Evolutionary conservation across 768 basidiomycete genomes (phyloP), one percentile per base, ranked within the genome.

Genomic region (Macrolepiota dolichaula): DNA sequence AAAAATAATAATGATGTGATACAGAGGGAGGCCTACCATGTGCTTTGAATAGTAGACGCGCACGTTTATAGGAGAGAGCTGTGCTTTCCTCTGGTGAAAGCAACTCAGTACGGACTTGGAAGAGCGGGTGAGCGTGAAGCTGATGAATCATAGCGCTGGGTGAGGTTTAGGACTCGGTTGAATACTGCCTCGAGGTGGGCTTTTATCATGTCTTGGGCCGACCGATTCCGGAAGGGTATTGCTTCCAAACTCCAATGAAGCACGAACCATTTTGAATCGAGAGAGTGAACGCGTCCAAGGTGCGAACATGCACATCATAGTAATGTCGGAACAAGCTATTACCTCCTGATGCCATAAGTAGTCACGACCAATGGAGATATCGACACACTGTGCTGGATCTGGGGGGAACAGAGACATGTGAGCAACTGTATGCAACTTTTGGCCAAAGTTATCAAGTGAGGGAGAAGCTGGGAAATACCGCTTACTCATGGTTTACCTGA

Each of bases 11-110:
- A 4, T 19, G 51, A 62, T 57, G 50, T 11, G 44, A 50, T 19
- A 42, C 61, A 35, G 55, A 4, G 24, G 27, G 12, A n/a, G 15
- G 19, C 79, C 66, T 56, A 82, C 83, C 68, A 67, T 83, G 79
- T 25, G 82, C 80, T 53, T 77, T 76, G 70, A 82, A 65, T 42
- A 84, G 69, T n/a, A 83, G 71, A 57, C 69, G 76, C 2, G 82
- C 81, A 57, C 83, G 71, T 64, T 79, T 72, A 62, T 84, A 85
- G 1, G 83, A 81, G 2, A 85, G 66, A 11, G 76, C 74, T 22
- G 82, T 74, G 52, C 78, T 75, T 55, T 83, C 80, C 64, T 83
- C 78, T 4, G 67, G 67, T 1, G 78, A 71, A 57, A 83, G 74
- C 42, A 76, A 75, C 64, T 83, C 82, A 6, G 75, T 71, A 62